Conservation (phyloP, 176 grass and related monocot genomes). For the Tillandsia fasciculata region DNA sequence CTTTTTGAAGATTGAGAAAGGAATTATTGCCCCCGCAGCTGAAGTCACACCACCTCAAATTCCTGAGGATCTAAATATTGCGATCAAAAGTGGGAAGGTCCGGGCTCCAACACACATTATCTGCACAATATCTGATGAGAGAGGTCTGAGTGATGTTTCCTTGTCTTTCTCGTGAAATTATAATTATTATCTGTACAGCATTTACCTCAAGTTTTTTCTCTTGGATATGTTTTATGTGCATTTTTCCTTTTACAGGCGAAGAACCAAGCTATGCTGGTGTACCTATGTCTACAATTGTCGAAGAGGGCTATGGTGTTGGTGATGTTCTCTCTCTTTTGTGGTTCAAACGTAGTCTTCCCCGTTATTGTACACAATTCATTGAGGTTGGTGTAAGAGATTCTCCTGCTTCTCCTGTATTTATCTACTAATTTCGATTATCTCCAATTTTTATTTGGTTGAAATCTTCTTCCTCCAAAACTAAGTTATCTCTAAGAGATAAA, state of each 20-base stretch:
- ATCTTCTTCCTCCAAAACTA: neutral
- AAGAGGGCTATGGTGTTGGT: slow-evolving; percentile 88
- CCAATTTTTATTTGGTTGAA: slow-evolving; percentile 9
- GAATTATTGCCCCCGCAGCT: slow-evolving; percentile 63
- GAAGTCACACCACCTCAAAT: slow-evolving; percentile 85
- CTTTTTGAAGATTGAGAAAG: slow-evolving; percentile 62
- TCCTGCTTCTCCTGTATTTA: neutral
- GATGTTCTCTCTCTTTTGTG: slow-evolving; percentile 99
- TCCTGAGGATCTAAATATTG: slow-evolving; percentile 90
- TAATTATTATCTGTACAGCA: neutral
- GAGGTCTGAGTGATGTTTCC: slow-evolving; percentile 58
- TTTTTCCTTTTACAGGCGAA: slow-evolving; percentile 58
- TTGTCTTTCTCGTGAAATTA: slow-evolving; percentile 5
- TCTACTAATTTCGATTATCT: neutral
- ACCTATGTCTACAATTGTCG: slow-evolving; percentile 95
- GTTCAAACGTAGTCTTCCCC: slow-evolving; percentile 98
- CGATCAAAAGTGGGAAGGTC: slow-evolving; percentile 97
- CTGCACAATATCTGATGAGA: slow-evolving; percentile 98
- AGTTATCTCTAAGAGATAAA: slow-evolving; percentile 1
- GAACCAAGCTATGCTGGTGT: slow-evolving; percentile 97
- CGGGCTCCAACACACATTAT: slow-evolving; percentile 97
- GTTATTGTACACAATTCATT: slow-evolving; percentile 98
- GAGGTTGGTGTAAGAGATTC: slow-evolving; percentile 41
- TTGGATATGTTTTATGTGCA: slow-evolving; percentile 10
- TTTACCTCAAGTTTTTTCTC: neutral